phyloP scores from a whole-genome alignment of 306 rosid genomes.

The Cucumis melo region DNA sequence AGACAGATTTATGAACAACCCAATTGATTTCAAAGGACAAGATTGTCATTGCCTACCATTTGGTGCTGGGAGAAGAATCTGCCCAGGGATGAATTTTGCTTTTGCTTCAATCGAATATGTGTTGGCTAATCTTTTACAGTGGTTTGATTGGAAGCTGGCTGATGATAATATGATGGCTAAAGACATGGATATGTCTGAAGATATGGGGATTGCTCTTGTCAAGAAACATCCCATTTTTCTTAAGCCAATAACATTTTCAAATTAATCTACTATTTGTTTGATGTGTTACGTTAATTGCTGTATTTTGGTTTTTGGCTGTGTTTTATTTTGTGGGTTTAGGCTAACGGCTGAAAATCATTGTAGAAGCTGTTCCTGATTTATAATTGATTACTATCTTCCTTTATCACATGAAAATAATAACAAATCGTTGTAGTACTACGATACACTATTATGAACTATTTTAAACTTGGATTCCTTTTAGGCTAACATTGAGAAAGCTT shows the following conservation, averaged over 20 bases:
- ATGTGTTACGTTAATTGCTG: background rate
- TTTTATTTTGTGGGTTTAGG: background rate
- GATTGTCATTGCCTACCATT: conserved; percentile 23
- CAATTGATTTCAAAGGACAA: conserved; percentile 18
- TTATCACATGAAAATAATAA: background rate
- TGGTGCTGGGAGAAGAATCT: conserved; percentile 30
- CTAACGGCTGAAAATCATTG: background rate
- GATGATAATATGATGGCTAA: background rate
- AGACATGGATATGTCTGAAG: conserved; percentile 21
- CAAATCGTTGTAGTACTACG: background rate
- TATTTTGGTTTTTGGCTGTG: background rate
- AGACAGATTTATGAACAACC: conserved; percentile 17
- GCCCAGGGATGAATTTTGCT: conserved; percentile 20
- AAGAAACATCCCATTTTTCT: background rate
- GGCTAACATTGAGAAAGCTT: no score
- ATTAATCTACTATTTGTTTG: background rate
- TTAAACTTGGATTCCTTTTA: no score
- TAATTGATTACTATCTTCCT: background rate
- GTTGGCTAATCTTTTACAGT: conserved; percentile 16
- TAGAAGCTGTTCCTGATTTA: background rate
- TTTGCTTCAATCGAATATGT: conserved; percentile 6
- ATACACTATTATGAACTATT: background rate
- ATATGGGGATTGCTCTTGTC: background rate
- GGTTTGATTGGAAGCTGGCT: conserved; percentile 18
- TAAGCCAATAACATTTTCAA: background rate